Evolutionary conservation across 2,329 filamentous ascomycete species (phyloP).

Genomic region (Pseudogymnoascus sp.): DNA sequence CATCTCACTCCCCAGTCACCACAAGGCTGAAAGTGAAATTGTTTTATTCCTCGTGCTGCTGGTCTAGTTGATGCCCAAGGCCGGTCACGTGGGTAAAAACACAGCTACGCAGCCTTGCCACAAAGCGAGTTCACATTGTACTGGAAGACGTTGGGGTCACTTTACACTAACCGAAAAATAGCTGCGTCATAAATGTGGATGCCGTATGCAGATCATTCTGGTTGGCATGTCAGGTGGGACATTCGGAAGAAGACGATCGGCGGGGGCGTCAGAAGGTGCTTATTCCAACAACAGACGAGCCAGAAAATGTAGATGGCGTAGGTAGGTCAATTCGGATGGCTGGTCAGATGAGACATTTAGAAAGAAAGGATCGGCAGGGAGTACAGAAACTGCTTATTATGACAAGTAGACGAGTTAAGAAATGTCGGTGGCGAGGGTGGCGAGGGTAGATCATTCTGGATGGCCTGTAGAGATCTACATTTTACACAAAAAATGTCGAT

Average conservation of each 20-base stretch:
- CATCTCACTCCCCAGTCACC: neutral
- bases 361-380: neutral
- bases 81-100: too few relatives aligned
- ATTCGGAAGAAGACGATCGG: neutral
- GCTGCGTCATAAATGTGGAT: too few relatives aligned
- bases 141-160: too few relatives aligned
- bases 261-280: neutral
- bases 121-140: too few relatives aligned
- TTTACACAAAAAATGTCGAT: neutral
- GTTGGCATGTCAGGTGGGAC: neutral
- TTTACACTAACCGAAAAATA: too few relatives aligned
- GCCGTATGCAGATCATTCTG: too few relatives aligned
- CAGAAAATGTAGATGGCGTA: neutral
- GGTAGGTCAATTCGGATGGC: neutral
- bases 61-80: too few relatives aligned
- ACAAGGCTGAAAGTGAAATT: slow-evolving; percentile 14
- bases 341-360: neutral
- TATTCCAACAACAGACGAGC: neutral
- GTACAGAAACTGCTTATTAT: too few relatives aligned
- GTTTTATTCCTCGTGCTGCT: neutral
- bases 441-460: neutral
- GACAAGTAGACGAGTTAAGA: neutral
- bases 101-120: too few relatives aligned
- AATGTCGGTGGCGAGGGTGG: neutral
- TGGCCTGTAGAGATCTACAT: neutral